Percentiles rank a stretch among this genome's conserved stretches.
These are phyloP conservation scores for Geotrichum phurueaensis DNA, from an alignment of 1,139 yeast species.

Conservation along the genomic window DNA sequence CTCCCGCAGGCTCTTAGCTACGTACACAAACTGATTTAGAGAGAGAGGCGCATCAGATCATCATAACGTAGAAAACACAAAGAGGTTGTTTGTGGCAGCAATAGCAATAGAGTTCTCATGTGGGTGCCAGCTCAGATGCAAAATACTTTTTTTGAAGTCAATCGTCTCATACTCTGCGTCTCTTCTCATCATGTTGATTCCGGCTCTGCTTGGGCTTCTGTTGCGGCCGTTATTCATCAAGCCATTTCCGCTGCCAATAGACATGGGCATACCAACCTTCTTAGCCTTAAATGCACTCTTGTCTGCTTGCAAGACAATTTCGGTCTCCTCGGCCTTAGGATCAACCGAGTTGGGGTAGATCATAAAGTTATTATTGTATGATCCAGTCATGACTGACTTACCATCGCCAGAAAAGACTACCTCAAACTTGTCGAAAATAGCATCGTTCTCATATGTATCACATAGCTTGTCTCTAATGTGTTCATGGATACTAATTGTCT, in stretches of 20 bases:
- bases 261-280: constrained; percentile 44
- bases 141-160: constrained; percentile 89
- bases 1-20: neutral
- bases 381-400: constrained; percentile 90
- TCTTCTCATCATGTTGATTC: constrained; percentile 33
- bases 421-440: constrained; percentile 97
- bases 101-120: constrained; percentile 93
- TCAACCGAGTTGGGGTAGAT: constrained; percentile 76
- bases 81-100: constrained; percentile 93
- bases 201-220: constrained; percentile 25
- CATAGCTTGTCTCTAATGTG: constrained; percentile 88
- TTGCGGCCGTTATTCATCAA: constrained; percentile 17
- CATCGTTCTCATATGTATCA: constrained; percentile 97
- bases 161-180: constrained; percentile 71
- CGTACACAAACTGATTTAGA: neutral
- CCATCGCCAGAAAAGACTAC: constrained; percentile 93
- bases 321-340: constrained; percentile 53
- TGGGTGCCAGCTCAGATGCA: constrained; percentile 98
- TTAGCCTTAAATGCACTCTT: constrained; percentile 90
- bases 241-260: constrained; percentile 24
- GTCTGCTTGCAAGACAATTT: constrained; percentile 92
- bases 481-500: constrained; percentile 93
- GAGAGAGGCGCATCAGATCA: neutral
- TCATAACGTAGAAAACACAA: constrained; percentile 39
- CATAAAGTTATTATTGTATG: constrained; percentile 95